A percentile compares a stretch with the other conserved stretches of the same genome.
phyloP scores from a whole-genome alignment of 225 moss, liverwort and hornwort species.

The Physcomitrellopsis africana region DNA sequence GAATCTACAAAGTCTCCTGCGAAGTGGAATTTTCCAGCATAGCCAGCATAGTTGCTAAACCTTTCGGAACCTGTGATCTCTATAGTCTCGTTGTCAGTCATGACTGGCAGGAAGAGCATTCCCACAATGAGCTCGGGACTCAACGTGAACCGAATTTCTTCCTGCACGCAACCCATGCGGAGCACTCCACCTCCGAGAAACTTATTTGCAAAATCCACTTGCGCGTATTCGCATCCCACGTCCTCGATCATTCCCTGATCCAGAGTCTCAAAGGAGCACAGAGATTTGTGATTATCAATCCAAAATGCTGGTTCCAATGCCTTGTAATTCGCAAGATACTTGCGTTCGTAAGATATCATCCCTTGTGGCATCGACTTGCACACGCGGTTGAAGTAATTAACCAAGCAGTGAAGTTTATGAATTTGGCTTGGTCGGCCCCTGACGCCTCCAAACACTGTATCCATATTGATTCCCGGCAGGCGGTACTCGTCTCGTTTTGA shows the following conservation, averaged over 20 bases:
- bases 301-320: constrained; percentile 21
- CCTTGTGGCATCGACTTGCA: constrained; percentile 48
- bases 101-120: constrained; percentile 61
- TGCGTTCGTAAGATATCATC: constrained; percentile 44
- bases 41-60: constrained; percentile 41
- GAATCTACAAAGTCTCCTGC: constrained; percentile 42
- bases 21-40: constrained; percentile 40
- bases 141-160: constrained; percentile 54
- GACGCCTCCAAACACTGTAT: constrained; percentile 31
- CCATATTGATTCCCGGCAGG: constrained; percentile 44
- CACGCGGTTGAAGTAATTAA: constrained; percentile 48
- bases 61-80: constrained; percentile 47
- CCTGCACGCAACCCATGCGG: constrained; percentile 73
- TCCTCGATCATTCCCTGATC: constrained; percentile 60
- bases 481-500: constrained; percentile 29
- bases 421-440: constrained; percentile 42
- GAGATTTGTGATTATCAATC: constrained; percentile 30
- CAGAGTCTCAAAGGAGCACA: constrained; percentile 58
- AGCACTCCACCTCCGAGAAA: constrained; percentile 80
- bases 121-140: constrained; percentile 49
- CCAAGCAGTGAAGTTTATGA: constrained; percentile 47
- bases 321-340: constrained; percentile 24
- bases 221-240: constrained; percentile 64
- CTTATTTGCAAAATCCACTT: constrained; percentile 80
- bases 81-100: constrained; percentile 53